Base-by-base conservation (phyloP, 305 asterid species). In the Fraxinus paxiana region DNA sequence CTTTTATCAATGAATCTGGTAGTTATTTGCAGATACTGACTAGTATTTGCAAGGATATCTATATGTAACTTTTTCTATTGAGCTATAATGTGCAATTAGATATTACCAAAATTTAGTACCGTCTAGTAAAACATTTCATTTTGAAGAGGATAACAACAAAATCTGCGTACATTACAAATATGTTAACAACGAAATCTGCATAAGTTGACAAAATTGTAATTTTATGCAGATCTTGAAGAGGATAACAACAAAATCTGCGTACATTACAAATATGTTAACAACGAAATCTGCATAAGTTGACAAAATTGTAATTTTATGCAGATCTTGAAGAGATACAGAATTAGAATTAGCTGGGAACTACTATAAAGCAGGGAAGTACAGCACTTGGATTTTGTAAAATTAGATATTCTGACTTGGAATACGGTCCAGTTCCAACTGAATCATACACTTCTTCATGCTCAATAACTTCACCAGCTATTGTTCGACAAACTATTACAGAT, bases 321-420 rank as follows among this genome's bases (percentile, higher is more conserved):
- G 74, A 13, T 30, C 10, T 15, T 15, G 38, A 69, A 28, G 38
- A 30, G 41, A 17, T 12, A 69, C 41, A 69, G 18, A 30, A 17
- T 2, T 46, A 61, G 56, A 31, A 37, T 85, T 59, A 83, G 6
- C 70, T 28, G 13, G 81, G 81, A 38, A 83, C 76, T 54, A 87
- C 72, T 48, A 87, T 22, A 77, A 87, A 83, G 77, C 86, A 85
- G 9, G 86, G 87, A 17, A 87, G 85, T 12, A 87, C 72, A 33
- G 87, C 88, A 77, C 78, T 34, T 76, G 88, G 78, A 77, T 86
- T 78, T n/a, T 74, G 67, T 15, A 87, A 82, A 83, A 81, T 26
- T 20, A 83, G 63, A 71, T 41, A 37, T 12, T 79, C 75, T 46
- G 48, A 13, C 80, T 67, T 79, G 5, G 46, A 4, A 75, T 18